phyloP scores from a whole-genome alignment of 1,139 yeast species.

The Candida tropicalis region DNA sequence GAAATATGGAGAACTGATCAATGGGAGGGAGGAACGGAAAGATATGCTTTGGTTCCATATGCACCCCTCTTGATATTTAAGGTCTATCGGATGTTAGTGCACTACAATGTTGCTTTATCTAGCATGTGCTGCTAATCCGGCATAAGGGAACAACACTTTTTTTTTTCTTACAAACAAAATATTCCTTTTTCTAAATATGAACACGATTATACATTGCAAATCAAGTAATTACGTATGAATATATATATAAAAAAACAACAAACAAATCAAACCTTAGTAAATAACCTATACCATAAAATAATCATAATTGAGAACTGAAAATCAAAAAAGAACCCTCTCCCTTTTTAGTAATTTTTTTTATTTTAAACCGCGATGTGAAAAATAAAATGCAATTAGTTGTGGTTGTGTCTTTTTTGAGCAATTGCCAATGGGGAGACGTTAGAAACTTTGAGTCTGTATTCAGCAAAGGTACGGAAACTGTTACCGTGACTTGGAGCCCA shows the following conservation, averaged over 20 bases:
- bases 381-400: not conserved
- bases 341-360: not conserved
- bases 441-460: slow-evolving; percentile 53
- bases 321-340: not conserved
- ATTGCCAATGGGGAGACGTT: slow-evolving; percentile 51
- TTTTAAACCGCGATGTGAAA: not conserved
- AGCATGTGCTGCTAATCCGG: no score
- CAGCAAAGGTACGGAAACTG: slow-evolving; percentile 56
- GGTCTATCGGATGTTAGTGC: no score
- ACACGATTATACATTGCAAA: no score
- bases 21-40: no score
- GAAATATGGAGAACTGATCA: no score
- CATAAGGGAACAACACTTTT: no score
- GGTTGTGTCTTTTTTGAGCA: slow-evolving; percentile 2
- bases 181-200: no score
- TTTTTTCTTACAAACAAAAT: no score
- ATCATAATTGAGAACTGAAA: not conserved
- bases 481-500: slow-evolving; percentile 43
- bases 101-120: no score
- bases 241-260: not conserved
- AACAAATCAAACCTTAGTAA: not conserved
- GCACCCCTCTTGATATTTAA: no score
- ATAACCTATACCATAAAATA: not conserved
- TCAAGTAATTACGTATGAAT: no score
- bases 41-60: no score